Base-by-base conservation (phyloP, 768 basidiomycete genomes). In the Termitomyces sp. region DNA sequence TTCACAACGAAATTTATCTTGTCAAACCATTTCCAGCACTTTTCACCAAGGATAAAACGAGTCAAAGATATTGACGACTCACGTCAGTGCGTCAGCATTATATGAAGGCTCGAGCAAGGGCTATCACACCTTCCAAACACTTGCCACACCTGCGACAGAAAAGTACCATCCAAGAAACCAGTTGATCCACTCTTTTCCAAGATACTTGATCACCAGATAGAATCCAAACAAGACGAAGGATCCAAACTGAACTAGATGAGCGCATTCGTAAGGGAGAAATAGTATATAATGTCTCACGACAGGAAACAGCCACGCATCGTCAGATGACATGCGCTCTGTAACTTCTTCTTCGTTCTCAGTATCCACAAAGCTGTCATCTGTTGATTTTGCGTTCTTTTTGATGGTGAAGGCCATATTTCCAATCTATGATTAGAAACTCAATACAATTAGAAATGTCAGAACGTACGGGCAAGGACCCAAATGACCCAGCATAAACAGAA, bases 161-260 rank as follows among this genome's bases (percentile, higher is more conserved):
- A 90, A 90, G 63, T 90, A 92, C 83, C 82, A 85, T 5, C 81
- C 86, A 23, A 96, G 74, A 5, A 94, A 62, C 79, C 81, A 82
- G 71, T 95, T 95, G 56, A 96, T 83, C 87, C 90, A 91, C 57
- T 85, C 84, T 62, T 81, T 83, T 32, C 92, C 91, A 52, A 89
- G 71, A 68, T 86, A 92, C 65, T 84, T 87, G 55, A 96, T 78
- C 27, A 89, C 69, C 54, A 81, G 59, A 64, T 89, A 95, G 59
- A 94, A 68, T 5, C 85, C 82, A 61, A 90, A 73, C 31, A 96
- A 75, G 32, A 79, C 80, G 6, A 75, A 76, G 1, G 90, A 92
- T 5, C 90, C 92, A 58, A 88, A 72, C 88, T 90, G 61, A 43
- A 45, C 44, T 17, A 44, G 34, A 54, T 58, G 48, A 50, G 46